phyloP scores from a whole-genome alignment of 805 yeast species.

The Candida suzukii region DNA sequence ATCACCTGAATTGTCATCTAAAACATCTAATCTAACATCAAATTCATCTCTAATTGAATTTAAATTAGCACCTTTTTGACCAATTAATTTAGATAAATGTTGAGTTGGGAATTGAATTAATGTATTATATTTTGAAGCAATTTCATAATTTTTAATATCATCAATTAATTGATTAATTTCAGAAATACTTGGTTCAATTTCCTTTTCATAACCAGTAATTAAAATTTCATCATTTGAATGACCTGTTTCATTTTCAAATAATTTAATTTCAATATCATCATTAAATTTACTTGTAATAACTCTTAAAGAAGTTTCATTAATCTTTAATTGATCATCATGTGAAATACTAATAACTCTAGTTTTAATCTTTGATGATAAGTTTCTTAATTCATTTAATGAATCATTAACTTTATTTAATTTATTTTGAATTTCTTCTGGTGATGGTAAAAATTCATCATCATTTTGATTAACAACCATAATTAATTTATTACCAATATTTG shows the following conservation, averaged over 20 bases:
- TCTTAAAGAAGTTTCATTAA: constrained; percentile 51
- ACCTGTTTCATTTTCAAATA: constrained; percentile 36
- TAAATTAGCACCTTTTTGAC: constrained; percentile 78
- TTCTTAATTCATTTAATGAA: constrained; percentile 52
- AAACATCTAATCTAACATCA: constrained; percentile 69
- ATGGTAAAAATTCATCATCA: constrained; percentile 69
- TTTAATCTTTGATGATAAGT: constrained; percentile 46
- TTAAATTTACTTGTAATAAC: constrained; percentile 24
- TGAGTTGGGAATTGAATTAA: constrained; percentile 57
- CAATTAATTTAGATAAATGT: constrained; percentile 75
- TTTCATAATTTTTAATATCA: constrained; percentile 32
- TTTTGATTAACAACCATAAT: constrained; percentile 47
- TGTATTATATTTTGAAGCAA: constrained; percentile 32
- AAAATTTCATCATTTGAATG: constrained; percentile 43
- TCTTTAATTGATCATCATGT: constrained; percentile 46
- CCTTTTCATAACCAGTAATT: constrained; percentile 63
- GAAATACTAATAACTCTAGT: constrained; percentile 45
- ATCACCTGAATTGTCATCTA: constrained; percentile 34
- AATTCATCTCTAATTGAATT: constrained; percentile 62
- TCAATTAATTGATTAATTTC: constrained; percentile 49
- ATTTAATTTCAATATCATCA: constrained; percentile 35
- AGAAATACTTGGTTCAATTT: constrained; percentile 46
- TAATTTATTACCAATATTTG: constrained; percentile 37
- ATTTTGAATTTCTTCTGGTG: constrained; percentile 49
- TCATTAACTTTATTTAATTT: constrained; percentile 47